Conservation (phyloP, 208 protist genomes). For the Trypanosomatidae sp. region DNA sequence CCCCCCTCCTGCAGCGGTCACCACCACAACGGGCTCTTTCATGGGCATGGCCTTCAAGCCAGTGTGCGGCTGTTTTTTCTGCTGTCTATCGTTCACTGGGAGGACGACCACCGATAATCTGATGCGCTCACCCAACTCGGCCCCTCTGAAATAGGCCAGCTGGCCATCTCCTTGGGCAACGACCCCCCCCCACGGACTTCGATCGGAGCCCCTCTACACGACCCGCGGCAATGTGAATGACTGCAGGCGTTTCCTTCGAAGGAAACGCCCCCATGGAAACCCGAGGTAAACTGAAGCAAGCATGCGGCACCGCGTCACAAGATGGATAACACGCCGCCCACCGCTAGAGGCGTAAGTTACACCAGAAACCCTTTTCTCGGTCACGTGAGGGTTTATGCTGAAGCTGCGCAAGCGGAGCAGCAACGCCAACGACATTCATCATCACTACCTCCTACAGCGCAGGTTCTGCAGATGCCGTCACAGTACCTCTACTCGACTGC, state of each 20-base stretch:
- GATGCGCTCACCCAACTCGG: constrained; percentile 17
- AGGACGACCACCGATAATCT: constrained; percentile 20
- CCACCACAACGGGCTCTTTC: constrained; percentile 3
- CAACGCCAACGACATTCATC: constrained; percentile 17
- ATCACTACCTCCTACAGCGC: background rate
- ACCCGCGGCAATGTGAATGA: constrained; percentile 18
- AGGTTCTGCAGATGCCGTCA: background rate
- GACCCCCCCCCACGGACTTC: constrained; percentile 26
- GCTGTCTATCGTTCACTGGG: constrained; percentile 11
- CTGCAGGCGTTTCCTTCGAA: constrained; percentile 19
- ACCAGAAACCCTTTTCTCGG: constrained; percentile 27
- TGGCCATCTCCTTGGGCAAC: constrained; percentile 20
- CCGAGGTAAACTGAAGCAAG: constrained; percentile 17
- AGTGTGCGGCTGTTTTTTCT: constrained; percentile 6
- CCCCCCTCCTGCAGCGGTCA: background rate
- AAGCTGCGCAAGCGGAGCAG: constrained; percentile 26
- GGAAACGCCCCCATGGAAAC: constrained; percentile 13
- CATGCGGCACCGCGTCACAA: constrained; percentile 9
- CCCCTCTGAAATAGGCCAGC: constrained; percentile 13
- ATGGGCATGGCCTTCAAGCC: background rate
- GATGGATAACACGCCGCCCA: constrained; percentile 25
- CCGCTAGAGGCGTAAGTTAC: constrained; percentile 12
- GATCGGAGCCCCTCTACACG: constrained; percentile 28
- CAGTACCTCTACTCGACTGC: background rate
- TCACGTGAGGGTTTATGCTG: constrained; percentile 22